These are phyloP conservation scores for Bertia moriformis DNA, from an alignment of 2,329 filamentous ascomycete genomes.

Conservation along the genomic window DNA sequence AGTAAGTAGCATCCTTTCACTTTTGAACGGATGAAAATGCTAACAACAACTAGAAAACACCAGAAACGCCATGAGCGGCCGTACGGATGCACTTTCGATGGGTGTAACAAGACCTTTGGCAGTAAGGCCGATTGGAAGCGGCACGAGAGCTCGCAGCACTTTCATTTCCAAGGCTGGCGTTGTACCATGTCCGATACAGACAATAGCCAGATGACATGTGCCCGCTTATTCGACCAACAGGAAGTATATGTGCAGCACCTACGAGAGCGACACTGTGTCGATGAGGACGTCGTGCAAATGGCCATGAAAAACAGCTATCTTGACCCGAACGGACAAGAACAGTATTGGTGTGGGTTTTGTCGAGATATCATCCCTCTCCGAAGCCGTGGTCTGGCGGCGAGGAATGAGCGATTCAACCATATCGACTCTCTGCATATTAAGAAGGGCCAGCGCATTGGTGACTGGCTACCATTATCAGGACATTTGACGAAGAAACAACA, in stretches of 20 bases:
- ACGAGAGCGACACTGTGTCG: background rate
- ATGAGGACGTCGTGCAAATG: background rate
- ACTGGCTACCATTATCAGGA: constrained; percentile 10
- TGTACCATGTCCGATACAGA: constrained; percentile 19
- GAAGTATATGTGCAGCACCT: background rate
- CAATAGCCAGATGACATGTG: background rate
- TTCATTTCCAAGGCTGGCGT: constrained; percentile 34
- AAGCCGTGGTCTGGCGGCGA: background rate
- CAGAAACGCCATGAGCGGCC: constrained; percentile 42
- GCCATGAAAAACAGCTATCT: background rate
- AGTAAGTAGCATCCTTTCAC: background rate
- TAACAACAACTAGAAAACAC: constrained; percentile 28
- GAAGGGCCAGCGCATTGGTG: constrained; percentile 15
- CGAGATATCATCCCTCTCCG: background rate
- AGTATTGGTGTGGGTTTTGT: background rate
- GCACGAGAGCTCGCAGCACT: constrained; percentile 45
- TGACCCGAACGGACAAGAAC: background rate
- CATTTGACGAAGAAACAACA: background rate
- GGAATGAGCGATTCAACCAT: constrained; percentile 1
- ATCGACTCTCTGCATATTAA: constrained; percentile 18
- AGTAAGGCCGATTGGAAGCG: constrained; percentile 53
- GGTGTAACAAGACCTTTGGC: constrained; percentile 40
- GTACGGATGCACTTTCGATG: constrained; percentile 43
- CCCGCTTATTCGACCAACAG: background rate
- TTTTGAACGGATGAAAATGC: background rate